Percentiles rank a stretch among this genome's conserved stretches.
Evolutionary conservation across 208 protist genomes (phyloP).

Genomic region (Balamuthia mandrillaris): DNA sequence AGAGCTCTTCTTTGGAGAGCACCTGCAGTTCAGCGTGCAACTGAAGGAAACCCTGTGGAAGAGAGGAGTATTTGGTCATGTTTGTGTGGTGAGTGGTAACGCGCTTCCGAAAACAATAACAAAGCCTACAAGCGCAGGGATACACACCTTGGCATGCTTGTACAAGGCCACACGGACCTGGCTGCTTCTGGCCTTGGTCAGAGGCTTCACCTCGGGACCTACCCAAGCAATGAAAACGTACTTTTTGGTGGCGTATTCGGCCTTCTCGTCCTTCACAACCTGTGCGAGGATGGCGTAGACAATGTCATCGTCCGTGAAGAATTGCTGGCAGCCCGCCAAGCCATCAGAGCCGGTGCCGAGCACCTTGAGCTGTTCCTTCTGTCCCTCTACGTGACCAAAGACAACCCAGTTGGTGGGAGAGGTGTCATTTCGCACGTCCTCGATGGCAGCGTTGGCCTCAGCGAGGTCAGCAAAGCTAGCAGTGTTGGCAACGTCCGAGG

Average conservation of each 20-base stretch:
- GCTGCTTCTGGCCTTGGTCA: conserved; percentile 22
- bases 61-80: not conserved
- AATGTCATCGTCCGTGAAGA: conserved; percentile 1
- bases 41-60: not conserved
- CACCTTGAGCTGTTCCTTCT: not conserved
- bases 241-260: conserved; percentile 27
- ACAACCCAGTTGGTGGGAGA: conserved; percentile 34
- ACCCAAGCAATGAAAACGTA: conserved; percentile 40
- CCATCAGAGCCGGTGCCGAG: not conserved
- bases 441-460: not conserved
- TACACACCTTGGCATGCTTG: conserved; percentile 24
- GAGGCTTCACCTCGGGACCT: conserved; percentile 13
- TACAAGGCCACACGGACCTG: conserved; percentile 35
- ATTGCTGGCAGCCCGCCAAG: not conserved
- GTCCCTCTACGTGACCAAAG: conserved; percentile 19
- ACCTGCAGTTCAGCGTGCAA: not conserved
- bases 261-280: not conserved
- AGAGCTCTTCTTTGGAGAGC: not conserved
- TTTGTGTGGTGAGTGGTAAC: not conserved
- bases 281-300: conserved; percentile 10
- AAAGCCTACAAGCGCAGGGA: not conserved
- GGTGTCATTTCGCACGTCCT: conserved; percentile 1
- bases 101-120: not conserved
- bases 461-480: conserved; percentile 9
- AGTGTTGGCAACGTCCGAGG: not conserved